A percentile compares a stretch with the other conserved stretches of the same genome.
Conservation (phyloP, 768 basidiomycete genomes). For the Leucocoprinus birnbaumii region DNA sequence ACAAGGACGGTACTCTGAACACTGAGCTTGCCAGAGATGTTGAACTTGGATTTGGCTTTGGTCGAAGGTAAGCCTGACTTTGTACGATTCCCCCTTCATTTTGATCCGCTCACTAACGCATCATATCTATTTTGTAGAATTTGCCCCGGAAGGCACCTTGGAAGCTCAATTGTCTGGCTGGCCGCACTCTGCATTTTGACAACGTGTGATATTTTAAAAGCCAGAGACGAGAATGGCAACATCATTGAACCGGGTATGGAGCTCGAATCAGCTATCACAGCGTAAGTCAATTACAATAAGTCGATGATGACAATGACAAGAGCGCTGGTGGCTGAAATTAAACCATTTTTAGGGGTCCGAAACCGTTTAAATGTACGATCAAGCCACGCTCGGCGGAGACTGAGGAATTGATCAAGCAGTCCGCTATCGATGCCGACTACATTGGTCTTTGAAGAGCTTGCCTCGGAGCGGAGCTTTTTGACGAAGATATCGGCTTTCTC, state of each 20-base stretch:
- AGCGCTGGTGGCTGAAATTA: neutral
- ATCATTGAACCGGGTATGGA: conserved; percentile 33
- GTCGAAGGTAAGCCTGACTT: conserved; percentile 37
- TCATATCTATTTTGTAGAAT: conserved; percentile 26
- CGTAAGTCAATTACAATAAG: neutral
- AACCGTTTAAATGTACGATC: conserved; percentile 45
- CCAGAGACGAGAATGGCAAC: conserved; percentile 36
- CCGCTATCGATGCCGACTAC: conserved; percentile 19
- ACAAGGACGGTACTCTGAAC: conserved; percentile 30
- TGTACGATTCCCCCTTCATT: neutral
- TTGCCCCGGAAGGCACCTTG: conserved; percentile 52
- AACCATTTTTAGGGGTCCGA: conserved; percentile 39
- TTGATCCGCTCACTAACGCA: neutral
- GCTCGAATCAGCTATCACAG: conserved; percentile 12
- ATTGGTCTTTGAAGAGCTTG: neutral
- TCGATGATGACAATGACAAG: neutral
- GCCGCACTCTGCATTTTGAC: conserved; percentile 38
- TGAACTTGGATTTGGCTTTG: conserved; percentile 53
- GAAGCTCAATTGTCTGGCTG: conserved; percentile 45
- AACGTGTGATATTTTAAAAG: conserved; percentile 40
- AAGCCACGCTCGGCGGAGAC: conserved; percentile 37
- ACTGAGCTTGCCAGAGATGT: conserved; percentile 24
- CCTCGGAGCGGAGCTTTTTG: no score
- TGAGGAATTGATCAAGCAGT: conserved; percentile 25
- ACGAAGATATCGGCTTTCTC: no score